Conservation (phyloP, 2,329 filamentous ascomycete species). For the Xylariaceae sp. region DNA sequence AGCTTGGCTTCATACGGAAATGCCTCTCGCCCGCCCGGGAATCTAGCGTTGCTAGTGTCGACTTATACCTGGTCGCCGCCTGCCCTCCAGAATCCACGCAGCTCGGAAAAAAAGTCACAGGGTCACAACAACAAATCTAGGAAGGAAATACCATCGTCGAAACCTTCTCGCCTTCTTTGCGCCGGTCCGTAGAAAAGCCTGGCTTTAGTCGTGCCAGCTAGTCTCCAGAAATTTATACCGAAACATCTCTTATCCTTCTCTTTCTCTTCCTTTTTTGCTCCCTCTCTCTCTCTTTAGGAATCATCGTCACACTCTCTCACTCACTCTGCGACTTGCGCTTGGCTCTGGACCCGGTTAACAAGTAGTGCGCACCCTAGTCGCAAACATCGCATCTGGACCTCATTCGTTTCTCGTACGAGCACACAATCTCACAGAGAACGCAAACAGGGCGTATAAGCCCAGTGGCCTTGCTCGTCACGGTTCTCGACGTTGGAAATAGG, state of each 20-base stretch:
- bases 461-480: neutral
- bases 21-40: neutral
- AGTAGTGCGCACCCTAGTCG: neutral
- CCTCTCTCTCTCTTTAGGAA: neutral
- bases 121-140: neutral
- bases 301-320: too few relatives aligned
- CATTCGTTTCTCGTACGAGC: neutral
- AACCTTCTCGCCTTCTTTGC: neutral
- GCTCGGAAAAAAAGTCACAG: neutral
- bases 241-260: neutral
- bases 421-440: neutral
- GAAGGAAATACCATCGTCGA: neutral
- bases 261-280: neutral
- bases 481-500: conserved; percentile 6
- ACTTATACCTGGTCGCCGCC: neutral
- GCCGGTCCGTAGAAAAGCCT: neutral
- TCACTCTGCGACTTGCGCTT: too few relatives aligned
- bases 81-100: neutral
- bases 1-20: neutral
- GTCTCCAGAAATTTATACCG: too few relatives aligned
- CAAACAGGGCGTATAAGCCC: neutral
- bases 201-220: too few relatives aligned
- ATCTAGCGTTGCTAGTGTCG: neutral
- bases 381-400: neutral
- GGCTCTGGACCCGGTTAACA: too few relatives aligned